These are phyloP conservation scores for Cinnamomum micranthum DNA, from an alignment of 164 flowering plant species.

Conservation along the genomic window DNA sequence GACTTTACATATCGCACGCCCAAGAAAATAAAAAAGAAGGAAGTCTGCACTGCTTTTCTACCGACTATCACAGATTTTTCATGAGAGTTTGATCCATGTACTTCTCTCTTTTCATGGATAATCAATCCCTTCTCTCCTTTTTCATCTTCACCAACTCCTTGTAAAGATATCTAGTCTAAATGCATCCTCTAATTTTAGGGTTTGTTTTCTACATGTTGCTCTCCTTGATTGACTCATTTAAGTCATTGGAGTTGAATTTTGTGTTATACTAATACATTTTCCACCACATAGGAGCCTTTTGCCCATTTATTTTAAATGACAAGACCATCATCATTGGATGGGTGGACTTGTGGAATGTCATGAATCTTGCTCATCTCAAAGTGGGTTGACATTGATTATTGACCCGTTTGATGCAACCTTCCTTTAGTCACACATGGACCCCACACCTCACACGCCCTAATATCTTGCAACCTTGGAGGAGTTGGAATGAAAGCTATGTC, in stretches of 20 bases:
- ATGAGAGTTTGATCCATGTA: constrained; percentile 5
- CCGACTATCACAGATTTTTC: background rate
- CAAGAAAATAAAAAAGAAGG: background rate
- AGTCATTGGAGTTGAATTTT: background rate
- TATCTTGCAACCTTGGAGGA: constrained; percentile 25
- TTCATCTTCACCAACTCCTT: background rate
- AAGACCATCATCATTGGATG: constrained; percentile 22
- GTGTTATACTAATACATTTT: background rate
- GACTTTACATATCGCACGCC: background rate
- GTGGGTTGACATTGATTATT: constrained; percentile 41
- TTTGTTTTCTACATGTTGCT: constrained; percentile 12
- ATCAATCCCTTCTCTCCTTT: background rate
- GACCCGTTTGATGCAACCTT: constrained; percentile 31
- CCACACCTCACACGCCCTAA: constrained; percentile 8
- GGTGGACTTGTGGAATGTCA: constrained; percentile 25
- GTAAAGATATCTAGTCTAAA: background rate
- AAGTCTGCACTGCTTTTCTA: background rate
- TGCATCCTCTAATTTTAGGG: background rate
- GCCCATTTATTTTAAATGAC: background rate
- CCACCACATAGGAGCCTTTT: background rate
- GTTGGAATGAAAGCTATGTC: constrained; percentile 20
- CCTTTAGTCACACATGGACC: constrained; percentile 17
- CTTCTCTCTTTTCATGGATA: background rate
- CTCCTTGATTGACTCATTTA: constrained; percentile 6
- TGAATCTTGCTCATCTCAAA: constrained; percentile 10